Evolutionary conservation across 2,329 filamentous ascomycete genomes (phyloP).

Genomic region (Fusarium penzigii): DNA sequence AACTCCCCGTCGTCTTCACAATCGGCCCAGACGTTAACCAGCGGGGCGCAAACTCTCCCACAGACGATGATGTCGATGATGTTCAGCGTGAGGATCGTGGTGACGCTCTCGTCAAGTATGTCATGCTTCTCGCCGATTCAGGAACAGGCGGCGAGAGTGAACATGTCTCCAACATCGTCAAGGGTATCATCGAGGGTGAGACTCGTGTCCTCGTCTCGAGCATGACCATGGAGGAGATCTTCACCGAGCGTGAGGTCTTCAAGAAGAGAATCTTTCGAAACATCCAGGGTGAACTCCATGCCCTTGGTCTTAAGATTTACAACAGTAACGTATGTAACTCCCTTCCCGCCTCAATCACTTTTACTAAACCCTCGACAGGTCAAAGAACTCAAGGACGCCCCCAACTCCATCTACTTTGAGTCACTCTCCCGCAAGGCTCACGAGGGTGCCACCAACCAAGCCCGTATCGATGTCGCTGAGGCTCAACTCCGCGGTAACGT

Average conservation of each 20-base stretch:
- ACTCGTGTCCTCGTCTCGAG: constrained; percentile 79
- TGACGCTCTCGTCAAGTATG: constrained; percentile 77
- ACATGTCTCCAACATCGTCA: constrained; percentile 83
- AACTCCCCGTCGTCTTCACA: constrained; percentile 81
- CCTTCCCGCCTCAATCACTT: background rate
- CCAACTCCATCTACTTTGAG: constrained; percentile 79
- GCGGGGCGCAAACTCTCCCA: constrained; percentile 46
- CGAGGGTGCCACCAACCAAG: constrained; percentile 82
- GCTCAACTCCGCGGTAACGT: constrained; percentile 68
- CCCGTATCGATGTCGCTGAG: constrained; percentile 65
- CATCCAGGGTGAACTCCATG: constrained; percentile 76
- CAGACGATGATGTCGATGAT: constrained; percentile 13
- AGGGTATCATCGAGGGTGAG: constrained; percentile 88
- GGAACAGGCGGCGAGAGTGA: constrained; percentile 42
- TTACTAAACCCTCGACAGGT: constrained; percentile 36
- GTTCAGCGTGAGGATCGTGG: constrained; percentile 50
- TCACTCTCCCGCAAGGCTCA: constrained; percentile 82
- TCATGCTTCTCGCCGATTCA: constrained; percentile 75
- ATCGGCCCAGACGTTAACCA: constrained; percentile 76
- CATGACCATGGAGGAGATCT: constrained; percentile 94
- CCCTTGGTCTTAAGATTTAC: constrained; percentile 77
- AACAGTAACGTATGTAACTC: constrained; percentile 57
- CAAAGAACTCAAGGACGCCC: constrained; percentile 84
- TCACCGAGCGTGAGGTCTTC: constrained; percentile 74
- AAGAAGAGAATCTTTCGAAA: constrained; percentile 74